Conservation (phyloP, 2,329 filamentous ascomycete species). For the Xylaria sp. region DNA sequence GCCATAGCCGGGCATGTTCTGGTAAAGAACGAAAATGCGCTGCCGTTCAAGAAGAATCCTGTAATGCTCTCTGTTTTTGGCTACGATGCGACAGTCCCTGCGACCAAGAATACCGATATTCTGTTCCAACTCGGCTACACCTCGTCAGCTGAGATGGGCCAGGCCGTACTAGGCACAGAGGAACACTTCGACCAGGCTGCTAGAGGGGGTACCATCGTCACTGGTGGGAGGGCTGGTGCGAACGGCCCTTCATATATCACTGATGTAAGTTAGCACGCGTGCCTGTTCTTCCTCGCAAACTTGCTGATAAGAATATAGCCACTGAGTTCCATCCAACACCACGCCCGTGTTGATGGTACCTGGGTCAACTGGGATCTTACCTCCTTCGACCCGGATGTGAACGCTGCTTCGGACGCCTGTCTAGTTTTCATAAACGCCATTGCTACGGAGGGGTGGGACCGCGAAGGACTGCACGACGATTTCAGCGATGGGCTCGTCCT, state of each 20-base stretch:
- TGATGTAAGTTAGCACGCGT: slow-evolving; percentile 53
- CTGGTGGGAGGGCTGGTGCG: slow-evolving; percentile 63
- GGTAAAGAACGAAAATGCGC: slow-evolving; percentile 75
- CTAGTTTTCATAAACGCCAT: slow-evolving; percentile 75
- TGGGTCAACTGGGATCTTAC: slow-evolving; percentile 68
- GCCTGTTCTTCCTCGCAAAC: slow-evolving; percentile 37
- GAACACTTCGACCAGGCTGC: slow-evolving; percentile 62
- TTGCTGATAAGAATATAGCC: slow-evolving; percentile 53
- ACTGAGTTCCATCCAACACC: slow-evolving; percentile 66
- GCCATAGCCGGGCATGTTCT: slow-evolving; percentile 76
- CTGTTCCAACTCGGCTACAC: slow-evolving; percentile 60
- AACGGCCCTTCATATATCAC: slow-evolving; percentile 62
- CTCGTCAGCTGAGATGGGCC: slow-evolving; percentile 58
- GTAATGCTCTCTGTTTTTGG: slow-evolving; percentile 69
- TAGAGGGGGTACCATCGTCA: slow-evolving; percentile 62
- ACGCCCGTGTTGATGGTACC: slow-evolving; percentile 64
- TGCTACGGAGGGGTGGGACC: slow-evolving; percentile 80
- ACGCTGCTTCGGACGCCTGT: slow-evolving; percentile 68
- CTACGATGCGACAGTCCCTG: slow-evolving; percentile 68
- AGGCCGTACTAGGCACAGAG: slow-evolving; percentile 57
- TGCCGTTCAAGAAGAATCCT: slow-evolving; percentile 70
- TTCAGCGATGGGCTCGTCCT: slow-evolving; percentile 69
- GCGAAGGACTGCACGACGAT: slow-evolving; percentile 74
- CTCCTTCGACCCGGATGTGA: slow-evolving; percentile 57
- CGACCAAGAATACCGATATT: slow-evolving; percentile 60